phyloP scores from a whole-genome alignment of 345 rosid genomes.

The Melaleuca alternifolia region DNA sequence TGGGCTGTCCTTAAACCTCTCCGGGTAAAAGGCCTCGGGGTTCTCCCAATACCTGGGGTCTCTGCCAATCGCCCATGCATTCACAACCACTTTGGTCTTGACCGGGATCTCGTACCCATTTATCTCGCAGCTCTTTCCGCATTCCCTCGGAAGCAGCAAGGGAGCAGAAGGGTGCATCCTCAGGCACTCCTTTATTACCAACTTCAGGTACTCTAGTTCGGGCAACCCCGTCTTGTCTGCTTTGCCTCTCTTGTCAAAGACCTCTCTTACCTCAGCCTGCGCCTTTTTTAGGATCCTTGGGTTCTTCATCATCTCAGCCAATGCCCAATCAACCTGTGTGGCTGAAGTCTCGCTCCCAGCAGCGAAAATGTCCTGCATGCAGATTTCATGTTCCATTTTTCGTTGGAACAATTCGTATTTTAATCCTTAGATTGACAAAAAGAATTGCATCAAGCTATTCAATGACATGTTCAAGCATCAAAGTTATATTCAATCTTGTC shows the following conservation, averaged over 20 bases:
- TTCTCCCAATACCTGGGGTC: slow-evolving; percentile 12
- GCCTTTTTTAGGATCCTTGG: slow-evolving; percentile 16
- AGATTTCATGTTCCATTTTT: neutral
- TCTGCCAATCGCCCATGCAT: slow-evolving; percentile 20
- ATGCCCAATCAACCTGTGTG: slow-evolving; percentile 14
- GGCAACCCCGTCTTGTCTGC: neutral
- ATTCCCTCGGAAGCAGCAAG: slow-evolving; percentile 13
- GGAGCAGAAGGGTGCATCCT: slow-evolving; percentile 20
- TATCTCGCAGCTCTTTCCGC: slow-evolving; percentile 5
- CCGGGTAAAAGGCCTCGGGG: slow-evolving; percentile 13
- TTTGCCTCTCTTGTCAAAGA: neutral
- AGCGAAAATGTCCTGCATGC: slow-evolving; percentile 9
- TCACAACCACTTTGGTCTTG: slow-evolving; percentile 10
- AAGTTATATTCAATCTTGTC: neutral
- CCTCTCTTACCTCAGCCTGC: slow-evolving; percentile 12
- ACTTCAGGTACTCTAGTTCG: slow-evolving; percentile 5
- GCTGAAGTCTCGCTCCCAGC: slow-evolving; percentile 25
- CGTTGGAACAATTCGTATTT: neutral
- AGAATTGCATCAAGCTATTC: neutral
- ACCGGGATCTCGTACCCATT: slow-evolving; percentile 13
- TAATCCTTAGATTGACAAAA: neutral
- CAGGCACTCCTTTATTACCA: slow-evolving; percentile 18
- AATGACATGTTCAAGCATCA: neutral
- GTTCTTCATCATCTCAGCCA: slow-evolving; percentile 17
- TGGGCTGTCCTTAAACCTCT: slow-evolving; percentile 9